Evolutionary conservation across 163 green algal genomes (phyloP), one percentile per base, ranked within the genome.

Genomic region (Scenedesmus sp.): DNA sequence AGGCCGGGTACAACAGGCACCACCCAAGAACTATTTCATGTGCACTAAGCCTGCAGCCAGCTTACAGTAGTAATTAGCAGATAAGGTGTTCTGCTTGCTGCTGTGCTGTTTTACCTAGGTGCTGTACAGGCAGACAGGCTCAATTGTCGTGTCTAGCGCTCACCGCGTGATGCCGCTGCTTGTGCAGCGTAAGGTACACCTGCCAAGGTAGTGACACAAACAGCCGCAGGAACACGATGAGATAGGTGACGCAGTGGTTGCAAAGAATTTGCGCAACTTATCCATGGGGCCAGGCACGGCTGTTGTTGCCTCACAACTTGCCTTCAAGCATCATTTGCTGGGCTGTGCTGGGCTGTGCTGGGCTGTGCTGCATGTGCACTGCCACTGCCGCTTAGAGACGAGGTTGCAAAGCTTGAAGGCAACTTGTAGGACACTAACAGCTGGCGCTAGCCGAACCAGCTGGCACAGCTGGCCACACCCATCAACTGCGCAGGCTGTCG

Each of bases 141-240:
- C 42, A 5, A 1, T 7, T 42, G n/a, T 35, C 42, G 42, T 15
- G 24, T 35, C 35, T 51, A n/a, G 83, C n/a, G 68, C 94, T 94
- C 72, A 98, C 96, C 87, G 97, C 79, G 91, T 98, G 97, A 93
- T 98, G 97, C 20, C 96, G 93, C 94, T 98, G 96, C 94, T 98
- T 98, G 92, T 98, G 97, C 89, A 97, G 96, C 68, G 97, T 94
- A n/a, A 97, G 73, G 83, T 98, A 96, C 84, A 95, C 96, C 95
- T 98, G 93, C 93, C 0, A 26, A 4, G 56, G 56, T 2, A 16
- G 6, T 33, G 56, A 30, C n/a, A 88, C 5, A n/a, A 22, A 10
- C 24, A 88, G 18, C 51, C 26, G 35, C 78, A 85, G 24, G 13
- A 86, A 20, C 61, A 89, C 3, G 49, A 26, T 43, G 18, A 78